Conservation (phyloP, 139 green algal species). For the Tetradesmus obliquus region DNA sequence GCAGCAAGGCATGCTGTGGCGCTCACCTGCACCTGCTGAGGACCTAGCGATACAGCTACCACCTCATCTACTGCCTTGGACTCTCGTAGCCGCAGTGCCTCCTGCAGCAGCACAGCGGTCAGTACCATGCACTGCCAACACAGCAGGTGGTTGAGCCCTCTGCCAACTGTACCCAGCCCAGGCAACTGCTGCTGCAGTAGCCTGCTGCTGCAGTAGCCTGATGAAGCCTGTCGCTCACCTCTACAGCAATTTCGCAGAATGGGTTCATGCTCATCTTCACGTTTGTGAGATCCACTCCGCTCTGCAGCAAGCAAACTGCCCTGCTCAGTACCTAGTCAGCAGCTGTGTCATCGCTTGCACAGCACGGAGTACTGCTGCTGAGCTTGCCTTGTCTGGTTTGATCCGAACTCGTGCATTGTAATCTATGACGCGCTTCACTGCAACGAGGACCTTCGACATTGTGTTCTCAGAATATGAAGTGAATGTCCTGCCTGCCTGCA, state of each 20-base stretch:
- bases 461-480: background rate
- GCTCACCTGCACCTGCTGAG: slow-evolving; percentile 69
- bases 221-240: slow-evolving; percentile 59
- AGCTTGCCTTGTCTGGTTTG: slow-evolving; percentile 84
- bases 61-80: slow-evolving; percentile 80
- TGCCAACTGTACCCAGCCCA: background rate
- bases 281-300: slow-evolving; percentile 81
- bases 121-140: background rate
- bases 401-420: slow-evolving; percentile 93
- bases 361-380: background rate
- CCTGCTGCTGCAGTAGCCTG: background rate
- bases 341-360: background rate
- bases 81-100: slow-evolving; percentile 92
- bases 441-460: slow-evolving; percentile 87
- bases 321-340: background rate
- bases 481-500: background rate
- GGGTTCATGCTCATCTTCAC: slow-evolving; percentile 97
- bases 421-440: slow-evolving; percentile 89
- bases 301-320: slow-evolving; percentile 61
- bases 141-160: background rate
- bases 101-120: slow-evolving; percentile 59
- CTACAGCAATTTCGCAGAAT: slow-evolving; percentile 97
- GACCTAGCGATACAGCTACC: slow-evolving; percentile 87
- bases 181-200: background rate
- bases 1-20: background rate